phyloP scores from a whole-genome alignment of 106 monocot genomes.

The Amphibolis antarctica region DNA sequence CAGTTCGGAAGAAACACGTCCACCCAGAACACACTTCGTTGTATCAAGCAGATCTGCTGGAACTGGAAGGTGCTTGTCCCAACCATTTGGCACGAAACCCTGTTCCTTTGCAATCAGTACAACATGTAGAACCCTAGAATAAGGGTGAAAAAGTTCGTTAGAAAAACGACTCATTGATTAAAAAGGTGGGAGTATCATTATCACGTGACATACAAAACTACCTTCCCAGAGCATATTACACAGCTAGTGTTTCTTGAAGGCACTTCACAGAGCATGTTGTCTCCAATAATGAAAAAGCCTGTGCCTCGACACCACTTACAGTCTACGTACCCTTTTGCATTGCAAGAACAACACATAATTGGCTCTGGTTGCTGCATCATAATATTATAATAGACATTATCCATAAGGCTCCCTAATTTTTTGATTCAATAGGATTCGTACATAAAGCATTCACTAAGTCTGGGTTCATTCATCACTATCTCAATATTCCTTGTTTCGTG shows the following conservation, averaged over 20 bases:
- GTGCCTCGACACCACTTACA: slow-evolving; percentile 94
- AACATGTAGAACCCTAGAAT: slow-evolving; percentile 51
- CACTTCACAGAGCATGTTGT: slow-evolving; percentile 87
- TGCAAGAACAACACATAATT: slow-evolving; percentile 64
- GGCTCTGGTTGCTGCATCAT: slow-evolving; percentile 73
- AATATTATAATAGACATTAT: background rate
- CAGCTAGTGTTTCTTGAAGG: slow-evolving; percentile 86
- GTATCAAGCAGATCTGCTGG: slow-evolving; percentile 4
- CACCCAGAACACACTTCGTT: background rate
- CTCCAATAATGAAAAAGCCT: slow-evolving; percentile 86
- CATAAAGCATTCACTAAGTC: too few relatives aligned
- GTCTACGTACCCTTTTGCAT: slow-evolving; percentile 57
- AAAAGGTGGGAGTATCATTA: background rate
- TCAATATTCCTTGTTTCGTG: too few relatives aligned
- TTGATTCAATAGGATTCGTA: background rate
- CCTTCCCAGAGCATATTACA: slow-evolving; percentile 75
- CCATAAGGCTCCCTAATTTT: background rate
- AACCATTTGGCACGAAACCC: slow-evolving; percentile 92
- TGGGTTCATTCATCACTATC: too few relatives aligned
- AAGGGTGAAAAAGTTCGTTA: background rate
- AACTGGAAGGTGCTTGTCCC: slow-evolving; percentile 29
- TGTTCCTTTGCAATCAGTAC: slow-evolving; percentile 82
- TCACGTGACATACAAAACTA: slow-evolving; percentile 6
- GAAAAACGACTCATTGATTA: background rate
- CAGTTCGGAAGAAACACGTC: background rate